Evolutionary conservation across 345 rosid species (phyloP).

Genomic region (Chamaenerion angustifolium): DNA sequence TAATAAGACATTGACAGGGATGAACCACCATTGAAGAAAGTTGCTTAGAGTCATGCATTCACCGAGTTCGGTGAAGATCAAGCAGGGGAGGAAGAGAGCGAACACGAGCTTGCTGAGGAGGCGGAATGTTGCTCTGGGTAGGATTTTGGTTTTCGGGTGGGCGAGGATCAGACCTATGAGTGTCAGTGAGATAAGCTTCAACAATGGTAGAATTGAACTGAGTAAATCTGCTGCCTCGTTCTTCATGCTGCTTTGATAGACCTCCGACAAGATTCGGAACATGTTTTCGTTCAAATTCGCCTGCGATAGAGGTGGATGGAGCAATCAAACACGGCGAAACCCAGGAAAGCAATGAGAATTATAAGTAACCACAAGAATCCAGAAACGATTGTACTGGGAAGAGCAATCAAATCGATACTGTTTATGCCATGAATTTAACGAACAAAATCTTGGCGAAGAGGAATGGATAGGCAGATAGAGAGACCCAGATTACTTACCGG

Average conservation of each 20-base stretch:
- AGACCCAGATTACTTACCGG: too few species aligned
- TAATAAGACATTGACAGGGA: slow-evolving; percentile 69
- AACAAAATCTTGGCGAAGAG: too few species aligned
- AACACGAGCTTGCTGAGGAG: slow-evolving; percentile 85
- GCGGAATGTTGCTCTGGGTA: slow-evolving; percentile 61
- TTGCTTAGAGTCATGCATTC: slow-evolving; percentile 48
- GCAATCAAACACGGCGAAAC: too few species aligned
- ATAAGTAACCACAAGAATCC: too few species aligned
- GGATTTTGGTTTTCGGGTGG: slow-evolving; percentile 40
- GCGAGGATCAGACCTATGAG: slow-evolving; percentile 70
- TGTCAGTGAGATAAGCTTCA: slow-evolving; percentile 63
- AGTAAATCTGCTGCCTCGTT: slow-evolving; percentile 26
- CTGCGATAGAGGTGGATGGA: too few species aligned
- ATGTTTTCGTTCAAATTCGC: neutral
- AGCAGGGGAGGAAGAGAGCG: slow-evolving; percentile 75
- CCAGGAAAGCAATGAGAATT: too few species aligned
- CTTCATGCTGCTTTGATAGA: slow-evolving; percentile 9
- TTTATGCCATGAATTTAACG: too few species aligned
- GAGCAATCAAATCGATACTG: too few species aligned
- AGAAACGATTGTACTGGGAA: too few species aligned
- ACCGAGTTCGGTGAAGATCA: slow-evolving; percentile 77
- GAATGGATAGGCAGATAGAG: too few species aligned
- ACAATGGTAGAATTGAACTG: slow-evolving; percentile 45
- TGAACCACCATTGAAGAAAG: slow-evolving; percentile 66
- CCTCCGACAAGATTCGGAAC: slow-evolving; percentile 6